Evolutionary conservation across 2,329 filamentous ascomycete species (phyloP), one percentile per base, ranked within the genome.

Genomic region (Aureobasidium subglaciale): DNA sequence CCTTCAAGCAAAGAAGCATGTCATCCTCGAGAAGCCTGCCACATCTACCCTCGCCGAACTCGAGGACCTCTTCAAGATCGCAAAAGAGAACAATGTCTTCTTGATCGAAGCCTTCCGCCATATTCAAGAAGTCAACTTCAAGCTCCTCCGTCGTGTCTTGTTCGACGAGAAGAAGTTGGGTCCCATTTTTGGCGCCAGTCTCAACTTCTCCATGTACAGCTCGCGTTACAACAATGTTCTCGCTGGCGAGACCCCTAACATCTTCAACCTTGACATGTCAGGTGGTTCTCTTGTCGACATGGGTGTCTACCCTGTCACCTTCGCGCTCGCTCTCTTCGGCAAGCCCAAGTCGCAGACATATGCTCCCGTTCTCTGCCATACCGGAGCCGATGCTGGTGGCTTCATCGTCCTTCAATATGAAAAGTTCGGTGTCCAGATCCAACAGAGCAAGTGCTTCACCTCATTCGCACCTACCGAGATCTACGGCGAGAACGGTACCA

Each of bases 11-110:
- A 68, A 70, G 49, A 78, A 77, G 60, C 70, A 78, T 61, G 74
- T 78, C 58, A 69, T 78, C 27, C 64, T 78, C n/a, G 75, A 78
- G 62, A 78, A 78, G 62, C 75, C 75, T 5, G 71, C 73, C 0
- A 74, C 73, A 24, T 71, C 68, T 22, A 78, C 70, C 1, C 61
- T 66, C 24, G 59, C 62, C 2, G 73, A 78, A 59, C 67, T 77
- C 3, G 68, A 74, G 32, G 65, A 71, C 25, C 64, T 78, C 11
- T 75, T 76, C 63, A 59, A 61, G 15, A 63, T 72, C 13, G 73
- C 75, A 1, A 66, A 71, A 40, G 63, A 66, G 34, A 69, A 75
- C 20, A 64, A 66, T 15, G 67, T 76, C 9, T 71, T 73, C 58
- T 62, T 78, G 13, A 69, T 78, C 56, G 75, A 78, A 64, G 75